phyloP scores from a whole-genome alignment of 164 flowering plant genomes.

The Tetracentron sinense region DNA sequence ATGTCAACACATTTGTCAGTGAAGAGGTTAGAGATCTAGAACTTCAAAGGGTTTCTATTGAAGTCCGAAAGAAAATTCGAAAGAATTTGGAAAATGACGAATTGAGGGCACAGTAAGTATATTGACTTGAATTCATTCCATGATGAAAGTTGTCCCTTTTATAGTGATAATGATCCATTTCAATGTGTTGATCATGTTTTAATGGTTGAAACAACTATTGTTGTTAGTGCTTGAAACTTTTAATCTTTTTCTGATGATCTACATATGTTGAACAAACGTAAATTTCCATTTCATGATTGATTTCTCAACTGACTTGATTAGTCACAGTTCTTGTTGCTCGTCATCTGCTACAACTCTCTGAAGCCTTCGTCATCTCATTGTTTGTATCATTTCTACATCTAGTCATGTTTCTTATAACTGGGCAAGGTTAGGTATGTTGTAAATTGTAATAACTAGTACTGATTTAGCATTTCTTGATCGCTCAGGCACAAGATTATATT shows the following conservation, averaged over 20 bases:
- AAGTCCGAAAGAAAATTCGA: conserved; percentile 35
- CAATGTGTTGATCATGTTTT: neutral
- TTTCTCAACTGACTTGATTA: neutral
- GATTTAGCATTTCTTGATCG: too few relatives aligned
- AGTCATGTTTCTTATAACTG: too few relatives aligned
- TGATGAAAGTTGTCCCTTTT: neutral
- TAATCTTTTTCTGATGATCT: neutral
- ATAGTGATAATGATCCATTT: neutral
- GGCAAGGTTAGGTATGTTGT: too few relatives aligned
- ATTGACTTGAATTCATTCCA: neutral
- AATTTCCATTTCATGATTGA: neutral
- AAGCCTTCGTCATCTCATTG: too few relatives aligned
- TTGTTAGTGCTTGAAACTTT: too few relatives aligned
- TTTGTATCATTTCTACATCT: too few relatives aligned
- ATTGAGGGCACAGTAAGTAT: conserved; percentile 50
- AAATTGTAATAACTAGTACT: too few relatives aligned
- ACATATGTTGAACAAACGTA: neutral
- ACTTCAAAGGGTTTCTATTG: conserved; percentile 36
- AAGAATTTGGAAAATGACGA: conserved; percentile 48
- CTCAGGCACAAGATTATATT: too few relatives aligned
- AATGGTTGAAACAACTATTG: too few relatives aligned
- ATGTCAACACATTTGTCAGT: conserved; percentile 39
- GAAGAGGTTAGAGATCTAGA: conserved; percentile 55
- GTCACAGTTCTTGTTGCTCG: too few relatives aligned
- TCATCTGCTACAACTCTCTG: too few relatives aligned